These are phyloP conservation scores for Phoma sp. DNA, from an alignment of 2,329 filamentous ascomycete genomes.

Conservation along the genomic window DNA sequence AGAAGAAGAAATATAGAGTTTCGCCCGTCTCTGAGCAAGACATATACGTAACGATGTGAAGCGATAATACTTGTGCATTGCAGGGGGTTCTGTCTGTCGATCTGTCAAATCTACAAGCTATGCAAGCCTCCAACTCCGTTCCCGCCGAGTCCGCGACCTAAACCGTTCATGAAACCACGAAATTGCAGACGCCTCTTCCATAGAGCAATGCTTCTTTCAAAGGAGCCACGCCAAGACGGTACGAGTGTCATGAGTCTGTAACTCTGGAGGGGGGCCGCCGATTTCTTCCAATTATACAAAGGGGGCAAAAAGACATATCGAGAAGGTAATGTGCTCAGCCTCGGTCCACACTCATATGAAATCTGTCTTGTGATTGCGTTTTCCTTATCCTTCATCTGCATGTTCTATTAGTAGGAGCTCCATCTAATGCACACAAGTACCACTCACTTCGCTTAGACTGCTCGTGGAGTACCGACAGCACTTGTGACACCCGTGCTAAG, in stretches of 20 bases:
- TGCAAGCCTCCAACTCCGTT: slow-evolving; percentile 1
- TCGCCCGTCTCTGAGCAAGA: too few relatives aligned
- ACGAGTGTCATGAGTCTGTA: background rate
- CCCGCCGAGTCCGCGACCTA: background rate
- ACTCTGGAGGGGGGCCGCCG: too few relatives aligned
- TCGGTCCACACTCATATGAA: background rate
- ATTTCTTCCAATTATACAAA: slow-evolving; percentile 26
- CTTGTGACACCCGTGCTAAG: slow-evolving; percentile 40
- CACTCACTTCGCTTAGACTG: slow-evolving; percentile 18
- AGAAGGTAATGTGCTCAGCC: slow-evolving; percentile 22
- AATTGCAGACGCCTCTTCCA: background rate
- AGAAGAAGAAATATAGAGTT: too few relatives aligned
- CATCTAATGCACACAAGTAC: too few relatives aligned
- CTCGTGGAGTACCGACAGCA: slow-evolving; percentile 41
- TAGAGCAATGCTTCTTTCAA: background rate
- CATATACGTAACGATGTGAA: too few relatives aligned
- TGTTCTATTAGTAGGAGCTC: background rate
- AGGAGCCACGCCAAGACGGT: background rate
- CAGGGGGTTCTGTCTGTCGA: background rate
- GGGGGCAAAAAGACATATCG: slow-evolving; percentile 21
- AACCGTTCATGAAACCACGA: background rate
- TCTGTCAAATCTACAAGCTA: slow-evolving; percentile 5
- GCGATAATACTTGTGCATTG: slow-evolving; percentile 10
- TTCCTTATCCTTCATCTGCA: too few relatives aligned
- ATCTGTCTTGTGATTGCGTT: background rate